Conservation (phyloP, 169 alveolate species). For the Plasmodium yoelii region DNA sequence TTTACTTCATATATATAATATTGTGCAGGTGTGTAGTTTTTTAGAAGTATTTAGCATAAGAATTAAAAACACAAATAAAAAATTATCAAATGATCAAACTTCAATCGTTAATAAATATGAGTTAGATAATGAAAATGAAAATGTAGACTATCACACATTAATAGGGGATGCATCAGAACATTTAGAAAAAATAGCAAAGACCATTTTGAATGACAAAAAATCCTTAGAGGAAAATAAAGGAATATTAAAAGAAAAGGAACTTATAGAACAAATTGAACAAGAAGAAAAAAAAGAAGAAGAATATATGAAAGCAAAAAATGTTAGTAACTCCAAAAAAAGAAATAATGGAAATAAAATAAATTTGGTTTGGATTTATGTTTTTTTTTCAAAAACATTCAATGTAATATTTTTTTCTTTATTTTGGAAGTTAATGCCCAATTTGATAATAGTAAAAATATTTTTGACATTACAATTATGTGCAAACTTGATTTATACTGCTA, state of each 20-base stretch:
- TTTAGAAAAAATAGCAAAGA: slow-evolving; percentile 59
- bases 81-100: slow-evolving; percentile 6
- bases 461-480: slow-evolving; percentile 51
- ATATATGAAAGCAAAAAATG: slow-evolving; percentile 60
- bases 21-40: slow-evolving; percentile 53
- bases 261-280: slow-evolving; percentile 60
- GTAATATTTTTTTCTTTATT: slow-evolving; percentile 34
- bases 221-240: slow-evolving; percentile 40
- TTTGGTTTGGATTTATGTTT: slow-evolving; percentile 32
- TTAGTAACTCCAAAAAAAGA: slow-evolving; percentile 27
- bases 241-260: slow-evolving; percentile 74
- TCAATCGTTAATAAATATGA: slow-evolving; percentile 46
- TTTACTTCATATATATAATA: slow-evolving; percentile 56
- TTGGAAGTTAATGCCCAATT: slow-evolving; percentile 52
- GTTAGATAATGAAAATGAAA: slow-evolving; percentile 16
- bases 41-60: slow-evolving; percentile 22
- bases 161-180: slow-evolving; percentile 71
- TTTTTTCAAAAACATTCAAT: slow-evolving; percentile 54
- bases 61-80: slow-evolving; percentile 15
- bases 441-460: slow-evolving; percentile 42
- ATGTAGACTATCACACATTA: slow-evolving; percentile 22
- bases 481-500: slow-evolving; percentile 40
- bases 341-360: slow-evolving; percentile 10
- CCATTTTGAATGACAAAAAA: slow-evolving; percentile 35
- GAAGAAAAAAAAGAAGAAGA: slow-evolving; percentile 76